Conservation (phyloP, 2,329 filamentous ascomycete species). For the Hypoxylon sp. region DNA sequence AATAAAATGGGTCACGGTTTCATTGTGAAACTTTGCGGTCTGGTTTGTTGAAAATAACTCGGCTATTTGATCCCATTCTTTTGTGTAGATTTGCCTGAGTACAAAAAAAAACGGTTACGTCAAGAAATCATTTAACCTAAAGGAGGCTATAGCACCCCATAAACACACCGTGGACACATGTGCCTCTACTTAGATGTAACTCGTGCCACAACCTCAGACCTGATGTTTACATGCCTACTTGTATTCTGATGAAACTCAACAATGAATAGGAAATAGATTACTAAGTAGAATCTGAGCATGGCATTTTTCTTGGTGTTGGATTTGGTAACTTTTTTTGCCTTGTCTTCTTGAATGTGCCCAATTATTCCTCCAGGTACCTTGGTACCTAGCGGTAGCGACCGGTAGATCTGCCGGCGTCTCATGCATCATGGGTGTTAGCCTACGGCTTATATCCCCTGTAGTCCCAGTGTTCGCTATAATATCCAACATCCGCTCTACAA, state of each 20-base stretch:
- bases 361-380: no score
- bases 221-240: no score
- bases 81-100: background rate
- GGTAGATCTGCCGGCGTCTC: slow-evolving; percentile 16
- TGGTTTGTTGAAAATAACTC: slow-evolving; percentile 1
- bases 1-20: background rate
- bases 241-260: no score
- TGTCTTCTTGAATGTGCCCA: no score
- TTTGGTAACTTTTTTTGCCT: no score
- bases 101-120: background rate
- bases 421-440: slow-evolving; percentile 10
- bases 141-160: background rate
- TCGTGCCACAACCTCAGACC: no score
- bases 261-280: no score
- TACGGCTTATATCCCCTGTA: background rate
- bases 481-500: background rate
- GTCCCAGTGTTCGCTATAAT: no score
- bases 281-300: no score
- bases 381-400: no score
- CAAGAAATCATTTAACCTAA: background rate
- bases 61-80: background rate
- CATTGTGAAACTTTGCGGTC: background rate
- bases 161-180: background rate
- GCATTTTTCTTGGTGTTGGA: no score
- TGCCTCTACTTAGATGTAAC: background rate